These are phyloP conservation scores for Yamadazyma laniorum DNA, from an alignment of 805 yeast genomes.

Conservation along the genomic window DNA sequence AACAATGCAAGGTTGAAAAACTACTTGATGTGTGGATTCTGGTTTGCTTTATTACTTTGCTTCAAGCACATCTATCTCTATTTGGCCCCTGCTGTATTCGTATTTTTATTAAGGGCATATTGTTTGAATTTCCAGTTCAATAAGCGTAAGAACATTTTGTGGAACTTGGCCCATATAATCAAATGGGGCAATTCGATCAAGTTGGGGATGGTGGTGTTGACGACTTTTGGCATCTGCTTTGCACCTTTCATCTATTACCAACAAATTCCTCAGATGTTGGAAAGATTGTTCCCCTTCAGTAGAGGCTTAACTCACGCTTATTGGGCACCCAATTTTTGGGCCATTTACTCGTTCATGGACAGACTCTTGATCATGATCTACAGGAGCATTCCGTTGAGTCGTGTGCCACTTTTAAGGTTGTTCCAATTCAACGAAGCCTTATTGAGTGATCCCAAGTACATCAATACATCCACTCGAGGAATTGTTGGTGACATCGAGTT, in stretches of 20 bases:
- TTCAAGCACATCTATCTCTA: conserved; percentile 93
- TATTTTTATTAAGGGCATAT: conserved; percentile 70
- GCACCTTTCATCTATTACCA: conserved; percentile 68
- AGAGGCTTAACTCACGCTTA: conserved; percentile 96
- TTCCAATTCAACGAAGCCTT: conserved; percentile 47
- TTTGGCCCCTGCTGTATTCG: conserved; percentile 91
- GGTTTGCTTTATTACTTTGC: conserved; percentile 77
- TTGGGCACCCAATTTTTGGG: conserved; percentile 99
- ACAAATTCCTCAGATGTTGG: conserved; percentile 61
- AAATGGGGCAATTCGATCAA: conserved; percentile 60
- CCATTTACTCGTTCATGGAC: conserved; percentile 82
- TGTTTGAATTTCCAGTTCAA: conserved; percentile 48
- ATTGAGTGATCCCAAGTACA: conserved; percentile 29
- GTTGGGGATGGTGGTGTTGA: conserved; percentile 60
- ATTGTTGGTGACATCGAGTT: conserved; percentile 89
- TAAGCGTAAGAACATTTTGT: conserved; percentile 19
- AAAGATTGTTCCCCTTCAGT: conserved; percentile 85
- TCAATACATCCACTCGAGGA: conserved; percentile 65
- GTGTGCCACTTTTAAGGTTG: conserved; percentile 26
- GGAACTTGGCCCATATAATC: conserved; percentile 35
- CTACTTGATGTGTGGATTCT: conserved; percentile 59
- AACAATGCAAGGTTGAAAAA: conserved; percentile 62
- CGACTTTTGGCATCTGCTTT: conserved; percentile 66
- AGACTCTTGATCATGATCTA: conserved; percentile 56
- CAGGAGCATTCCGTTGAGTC: conserved; percentile 31